Conservation (phyloP, 1,284 basidiomycete species). For the Austropuccinia psidii region DNA sequence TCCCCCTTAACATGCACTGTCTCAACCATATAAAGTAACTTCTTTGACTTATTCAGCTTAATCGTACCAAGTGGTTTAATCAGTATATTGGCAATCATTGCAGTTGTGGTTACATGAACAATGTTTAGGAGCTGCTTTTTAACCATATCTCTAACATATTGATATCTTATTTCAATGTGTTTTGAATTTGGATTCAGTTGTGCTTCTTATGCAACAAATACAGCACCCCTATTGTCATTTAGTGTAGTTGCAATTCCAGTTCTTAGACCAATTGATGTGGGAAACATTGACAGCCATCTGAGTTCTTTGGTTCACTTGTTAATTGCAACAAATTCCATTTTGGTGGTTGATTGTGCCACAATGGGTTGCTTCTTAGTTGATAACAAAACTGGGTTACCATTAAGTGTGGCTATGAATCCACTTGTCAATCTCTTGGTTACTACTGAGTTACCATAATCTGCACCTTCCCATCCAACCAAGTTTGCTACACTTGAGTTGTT, state of each 20-base stretch:
- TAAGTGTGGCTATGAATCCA: background rate
- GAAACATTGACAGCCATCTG: background rate
- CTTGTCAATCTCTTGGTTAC: too few relatives aligned
- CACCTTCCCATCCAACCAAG: too few relatives aligned
- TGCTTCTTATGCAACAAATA: background rate
- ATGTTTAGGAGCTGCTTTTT: background rate
- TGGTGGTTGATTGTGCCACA: background rate
- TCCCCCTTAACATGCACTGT: too few relatives aligned
- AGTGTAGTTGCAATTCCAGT: too few relatives aligned
- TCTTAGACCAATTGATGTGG: too few relatives aligned
- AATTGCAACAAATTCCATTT: background rate
- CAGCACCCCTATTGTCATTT: background rate
- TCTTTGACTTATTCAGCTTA: too few relatives aligned
- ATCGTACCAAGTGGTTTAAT: background rate
- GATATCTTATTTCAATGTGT: background rate
- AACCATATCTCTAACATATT: background rate
- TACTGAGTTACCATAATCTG: too few relatives aligned
- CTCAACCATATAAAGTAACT: too few relatives aligned
- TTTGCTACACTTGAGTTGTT: too few relatives aligned
- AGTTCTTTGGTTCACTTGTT: background rate
- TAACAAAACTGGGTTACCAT: background rate
- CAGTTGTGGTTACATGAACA: background rate
- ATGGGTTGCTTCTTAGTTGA: background rate
- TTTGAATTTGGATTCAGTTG: background rate
- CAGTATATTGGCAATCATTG: background rate